phyloP scores from a whole-genome alignment of 305 asterid species.

The Withania somnifera region DNA sequence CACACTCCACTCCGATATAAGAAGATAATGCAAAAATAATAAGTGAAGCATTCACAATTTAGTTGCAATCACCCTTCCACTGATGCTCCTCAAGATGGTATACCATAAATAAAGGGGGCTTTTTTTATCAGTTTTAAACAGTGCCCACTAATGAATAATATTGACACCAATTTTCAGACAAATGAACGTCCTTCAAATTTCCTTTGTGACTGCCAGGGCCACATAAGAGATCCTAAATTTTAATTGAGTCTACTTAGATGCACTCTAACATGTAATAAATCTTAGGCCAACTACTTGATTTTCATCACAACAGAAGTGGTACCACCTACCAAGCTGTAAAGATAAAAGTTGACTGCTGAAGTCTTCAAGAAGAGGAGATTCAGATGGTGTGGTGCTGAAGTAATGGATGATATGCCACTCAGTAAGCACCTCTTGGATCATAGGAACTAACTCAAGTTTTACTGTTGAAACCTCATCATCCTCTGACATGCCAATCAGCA shows the following conservation, averaged over 20 bases:
- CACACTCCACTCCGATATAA: background rate
- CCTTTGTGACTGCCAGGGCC: background rate
- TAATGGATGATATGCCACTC: constrained; percentile 91
- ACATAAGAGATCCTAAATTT: background rate
- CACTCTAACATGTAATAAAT: background rate
- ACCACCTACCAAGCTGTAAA: constrained; percentile 73
- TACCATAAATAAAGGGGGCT: background rate
- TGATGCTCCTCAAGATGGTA: background rate
- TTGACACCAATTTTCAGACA: background rate
- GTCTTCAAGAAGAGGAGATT: constrained; percentile 76
- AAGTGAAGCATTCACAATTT: background rate
- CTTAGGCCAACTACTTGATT: background rate
- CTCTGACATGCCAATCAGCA: constrained; percentile 76
- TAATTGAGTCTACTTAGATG: background rate
- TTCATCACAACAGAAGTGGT: background rate
- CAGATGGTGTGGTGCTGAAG: constrained; percentile 77
- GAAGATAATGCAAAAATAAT: background rate
- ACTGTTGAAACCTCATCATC: constrained; percentile 61
- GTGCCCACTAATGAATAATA: background rate
- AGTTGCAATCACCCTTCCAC: background rate
- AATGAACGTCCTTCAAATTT: background rate
- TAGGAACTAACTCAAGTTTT: constrained; percentile 68
- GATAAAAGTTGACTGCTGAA: constrained; percentile 85
- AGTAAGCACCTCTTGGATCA: constrained; percentile 71
- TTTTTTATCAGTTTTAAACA: background rate